These are phyloP conservation scores for Pseudopithomyces maydicus DNA, from an alignment of 2,329 filamentous ascomycete genomes.

Conservation along the genomic window DNA sequence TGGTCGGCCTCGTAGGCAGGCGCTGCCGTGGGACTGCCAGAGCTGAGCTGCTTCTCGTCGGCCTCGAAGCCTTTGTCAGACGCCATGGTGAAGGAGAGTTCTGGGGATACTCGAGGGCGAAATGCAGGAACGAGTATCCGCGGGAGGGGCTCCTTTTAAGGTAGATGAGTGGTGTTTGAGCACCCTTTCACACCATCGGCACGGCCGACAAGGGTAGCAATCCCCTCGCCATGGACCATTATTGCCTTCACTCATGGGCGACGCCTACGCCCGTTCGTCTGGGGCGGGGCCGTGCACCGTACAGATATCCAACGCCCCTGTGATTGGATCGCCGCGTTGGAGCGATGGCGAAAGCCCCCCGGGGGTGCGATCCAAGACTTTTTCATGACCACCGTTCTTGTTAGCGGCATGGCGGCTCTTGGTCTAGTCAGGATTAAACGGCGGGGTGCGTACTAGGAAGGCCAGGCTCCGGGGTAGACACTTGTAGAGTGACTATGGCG, in stretches of 20 bases:
- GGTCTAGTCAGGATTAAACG: constrained; percentile 9
- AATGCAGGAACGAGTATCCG: constrained; percentile 16
- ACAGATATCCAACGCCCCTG: constrained; percentile 11
- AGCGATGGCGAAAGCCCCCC: constrained; percentile 9
- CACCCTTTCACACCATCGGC: constrained; percentile 31
- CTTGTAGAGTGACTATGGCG: not conserved
- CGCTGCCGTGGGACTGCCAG: constrained; percentile 13
- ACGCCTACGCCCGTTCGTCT: constrained; percentile 25
- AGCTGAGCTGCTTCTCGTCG: constrained; percentile 34
- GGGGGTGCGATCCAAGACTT: constrained; percentile 5
- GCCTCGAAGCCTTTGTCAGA: constrained; percentile 23
- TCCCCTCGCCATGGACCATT: constrained; percentile 17
- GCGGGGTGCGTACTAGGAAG: constrained; percentile 13
- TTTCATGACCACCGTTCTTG: constrained; percentile 1
- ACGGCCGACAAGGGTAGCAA: constrained; percentile 28
- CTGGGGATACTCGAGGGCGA: constrained; percentile 3
- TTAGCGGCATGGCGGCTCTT: constrained; percentile 20
- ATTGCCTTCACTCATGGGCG: constrained; percentile 22
- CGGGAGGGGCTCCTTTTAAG: constrained; percentile 29
- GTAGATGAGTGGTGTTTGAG: constrained; percentile 6
- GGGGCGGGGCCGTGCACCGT: constrained; percentile 8
- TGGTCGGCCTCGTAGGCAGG: constrained; percentile 15
- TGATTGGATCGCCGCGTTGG: constrained; percentile 16
- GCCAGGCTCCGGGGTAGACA: constrained; percentile 1
- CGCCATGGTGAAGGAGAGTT: constrained; percentile 9